Evolutionary conservation across 108 stramenopile genomes (phyloP).

Genomic region (Cyclostephanos invisitatus): DNA sequence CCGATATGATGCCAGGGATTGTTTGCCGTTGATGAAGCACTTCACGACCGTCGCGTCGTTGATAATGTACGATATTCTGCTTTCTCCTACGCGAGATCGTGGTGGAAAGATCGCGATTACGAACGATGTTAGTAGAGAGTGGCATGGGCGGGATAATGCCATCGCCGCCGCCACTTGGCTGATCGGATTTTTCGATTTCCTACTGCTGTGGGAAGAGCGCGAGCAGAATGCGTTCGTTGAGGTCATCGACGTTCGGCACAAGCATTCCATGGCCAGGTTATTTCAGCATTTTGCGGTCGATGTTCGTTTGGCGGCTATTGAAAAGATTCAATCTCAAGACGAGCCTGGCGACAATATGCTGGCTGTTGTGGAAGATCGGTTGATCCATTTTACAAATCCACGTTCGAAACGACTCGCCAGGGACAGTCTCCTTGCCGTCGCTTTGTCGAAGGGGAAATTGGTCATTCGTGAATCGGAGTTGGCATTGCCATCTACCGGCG

Average conservation of each 20-base stretch:
- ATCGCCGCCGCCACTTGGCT: constrained; percentile 49
- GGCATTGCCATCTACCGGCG: constrained; percentile 30
- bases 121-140: constrained; percentile 31
- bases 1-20: constrained; percentile 50
- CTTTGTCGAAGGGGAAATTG: constrained; percentile 42
- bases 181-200: constrained; percentile 51
- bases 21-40: constrained; percentile 60
- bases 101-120: constrained; percentile 1
- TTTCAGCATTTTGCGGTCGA: constrained; percentile 35
- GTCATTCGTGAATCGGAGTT: constrained; percentile 51
- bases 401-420: constrained; percentile 42
- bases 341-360: constrained; percentile 1
- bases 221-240: constrained; percentile 52
- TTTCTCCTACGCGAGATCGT: background rate
- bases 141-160: constrained; percentile 47
- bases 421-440: constrained; percentile 23
- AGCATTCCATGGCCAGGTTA: constrained; percentile 46
- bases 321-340: constrained; percentile 10
- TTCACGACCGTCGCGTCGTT: constrained; percentile 48
- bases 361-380: constrained; percentile 18
- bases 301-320: constrained; percentile 39
- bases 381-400: constrained; percentile 35
- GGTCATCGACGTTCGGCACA: constrained; percentile 47
- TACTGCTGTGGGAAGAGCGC: constrained; percentile 58
- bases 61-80: constrained; percentile 53